Evolutionary conservation across 2,329 filamentous ascomycete species (phyloP).

Genomic region (Fusarium sp.): DNA sequence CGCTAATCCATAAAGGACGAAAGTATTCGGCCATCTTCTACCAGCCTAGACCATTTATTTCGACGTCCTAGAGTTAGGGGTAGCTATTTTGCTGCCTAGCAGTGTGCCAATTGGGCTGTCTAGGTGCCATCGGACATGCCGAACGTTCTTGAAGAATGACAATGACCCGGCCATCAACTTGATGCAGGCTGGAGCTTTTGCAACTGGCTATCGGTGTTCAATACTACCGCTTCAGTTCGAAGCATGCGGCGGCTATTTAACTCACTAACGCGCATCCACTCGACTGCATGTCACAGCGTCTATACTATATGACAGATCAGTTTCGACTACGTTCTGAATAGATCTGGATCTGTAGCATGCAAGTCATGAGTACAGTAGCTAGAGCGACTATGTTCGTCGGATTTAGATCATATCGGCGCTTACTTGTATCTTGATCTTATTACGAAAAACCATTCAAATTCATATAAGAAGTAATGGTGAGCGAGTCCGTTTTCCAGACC

Average conservation of each 20-base stretch:
- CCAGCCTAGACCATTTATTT: not conserved
- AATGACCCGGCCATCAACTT: not conserved
- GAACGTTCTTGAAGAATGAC: not conserved
- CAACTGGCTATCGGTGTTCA: not conserved
- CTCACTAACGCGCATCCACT: not conserved
- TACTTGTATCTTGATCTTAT: not conserved
- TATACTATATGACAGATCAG: conserved; percentile 9
- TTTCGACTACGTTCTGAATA: not conserved
- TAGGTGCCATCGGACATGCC: not conserved
- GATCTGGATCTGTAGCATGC: conserved; percentile 1
- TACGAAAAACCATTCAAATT: not conserved
- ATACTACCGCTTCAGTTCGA: not conserved
- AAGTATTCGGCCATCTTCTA: not conserved
- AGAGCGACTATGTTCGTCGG: not conserved
- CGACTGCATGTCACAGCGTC: not conserved
- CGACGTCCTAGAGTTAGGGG: not conserved
- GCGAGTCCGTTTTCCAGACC: not conserved
- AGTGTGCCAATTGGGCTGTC: not conserved
- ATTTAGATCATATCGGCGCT: not conserved
- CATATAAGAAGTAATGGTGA: not conserved
- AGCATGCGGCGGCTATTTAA: not conserved
- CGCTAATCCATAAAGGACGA: not conserved
- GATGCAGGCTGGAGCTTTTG: not conserved
- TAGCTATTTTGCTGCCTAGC: not conserved
- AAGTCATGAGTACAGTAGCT: not conserved